Percentiles rank a stretch among this genome's conserved stretches.
Conservation (phyloP, 1,284 basidiomycete genomes). For the Fistulinella staudtii region DNA sequence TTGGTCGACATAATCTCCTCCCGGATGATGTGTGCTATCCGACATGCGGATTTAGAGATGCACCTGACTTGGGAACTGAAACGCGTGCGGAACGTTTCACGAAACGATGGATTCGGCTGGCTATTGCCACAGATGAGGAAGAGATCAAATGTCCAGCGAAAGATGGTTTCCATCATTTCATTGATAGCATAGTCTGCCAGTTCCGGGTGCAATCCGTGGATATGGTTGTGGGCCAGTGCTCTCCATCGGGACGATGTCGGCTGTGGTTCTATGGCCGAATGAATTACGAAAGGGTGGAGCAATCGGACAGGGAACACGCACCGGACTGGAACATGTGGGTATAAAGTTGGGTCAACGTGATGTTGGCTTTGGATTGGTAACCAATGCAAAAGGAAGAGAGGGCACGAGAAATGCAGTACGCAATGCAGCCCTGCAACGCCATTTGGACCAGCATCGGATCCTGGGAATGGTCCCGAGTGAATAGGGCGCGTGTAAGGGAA, state of each 20-base stretch:
- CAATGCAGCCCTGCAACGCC: slow-evolving; percentile 64
- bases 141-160: slow-evolving; percentile 65
- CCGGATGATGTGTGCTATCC: slow-evolving; percentile 54
- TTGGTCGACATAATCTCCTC: slow-evolving; percentile 71
- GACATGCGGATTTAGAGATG: slow-evolving; percentile 57
- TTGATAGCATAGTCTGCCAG: slow-evolving; percentile 59
- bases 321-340: slow-evolving; percentile 59
- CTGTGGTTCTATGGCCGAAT: slow-evolving; percentile 53
- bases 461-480: slow-evolving; percentile 61
- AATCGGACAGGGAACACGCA: slow-evolving; percentile 34
- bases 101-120: slow-evolving; percentile 35
- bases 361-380: slow-evolving; percentile 64
- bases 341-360: slow-evolving; percentile 61
- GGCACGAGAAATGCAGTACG: slow-evolving; percentile 60
- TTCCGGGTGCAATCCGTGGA: slow-evolving; percentile 63
- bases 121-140: slow-evolving; percentile 57
- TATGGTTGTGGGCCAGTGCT: slow-evolving; percentile 61
- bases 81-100: slow-evolving; percentile 44
- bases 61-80: slow-evolving; percentile 59
- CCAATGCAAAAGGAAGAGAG: slow-evolving; percentile 69
- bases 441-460: slow-evolving; percentile 72
- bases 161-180: slow-evolving; percentile 66
- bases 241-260: slow-evolving; percentile 73
- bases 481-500: slow-evolving; percentile 54
- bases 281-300: slow-evolving; percentile 10